phyloP scores from a whole-genome alignment of 202 grass and related monocot species.

The Brachypodium distachyon region DNA sequence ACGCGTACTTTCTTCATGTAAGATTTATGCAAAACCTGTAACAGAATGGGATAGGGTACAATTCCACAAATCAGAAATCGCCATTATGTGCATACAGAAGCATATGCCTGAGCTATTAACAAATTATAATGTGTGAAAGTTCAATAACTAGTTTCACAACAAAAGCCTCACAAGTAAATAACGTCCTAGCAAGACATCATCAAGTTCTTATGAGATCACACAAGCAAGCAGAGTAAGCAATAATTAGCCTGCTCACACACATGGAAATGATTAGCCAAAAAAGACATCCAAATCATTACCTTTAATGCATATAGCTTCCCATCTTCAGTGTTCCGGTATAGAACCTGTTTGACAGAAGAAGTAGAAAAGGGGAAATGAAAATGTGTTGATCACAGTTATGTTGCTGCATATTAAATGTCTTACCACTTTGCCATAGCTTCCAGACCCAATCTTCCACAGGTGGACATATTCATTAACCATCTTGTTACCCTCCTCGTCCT shows the following conservation, averaged over 20 bases:
- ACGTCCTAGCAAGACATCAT: not conserved
- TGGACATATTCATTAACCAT: conserved; percentile 59
- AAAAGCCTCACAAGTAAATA: not conserved
- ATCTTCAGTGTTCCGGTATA: conserved; percentile 74
- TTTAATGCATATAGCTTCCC: conserved; percentile 82
- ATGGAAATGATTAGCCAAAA: not conserved
- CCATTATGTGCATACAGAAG: not conserved
- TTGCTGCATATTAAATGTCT: not conserved
- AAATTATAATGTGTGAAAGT: not conserved
- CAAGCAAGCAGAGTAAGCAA: not conserved
- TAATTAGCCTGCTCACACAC: not conserved
- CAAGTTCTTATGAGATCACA: not conserved
- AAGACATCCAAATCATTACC: conserved; percentile 30
- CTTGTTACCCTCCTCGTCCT: conserved; percentile 61
- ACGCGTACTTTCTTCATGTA: conserved; percentile 72
- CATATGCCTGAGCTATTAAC: not conserved
- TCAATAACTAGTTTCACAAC: not conserved
- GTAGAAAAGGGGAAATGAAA: not conserved
- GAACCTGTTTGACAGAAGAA: conserved; percentile 43
- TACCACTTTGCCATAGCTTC: conserved; percentile 71
- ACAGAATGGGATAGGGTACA: conserved; percentile 11
- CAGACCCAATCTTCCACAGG: conserved; percentile 39
- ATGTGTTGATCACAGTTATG: not conserved
- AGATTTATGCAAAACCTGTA: conserved; percentile 73
- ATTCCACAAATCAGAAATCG: not conserved